Conservation (phyloP, 768 basidiomycete species). For the Albatrellus ellisii region DNA sequence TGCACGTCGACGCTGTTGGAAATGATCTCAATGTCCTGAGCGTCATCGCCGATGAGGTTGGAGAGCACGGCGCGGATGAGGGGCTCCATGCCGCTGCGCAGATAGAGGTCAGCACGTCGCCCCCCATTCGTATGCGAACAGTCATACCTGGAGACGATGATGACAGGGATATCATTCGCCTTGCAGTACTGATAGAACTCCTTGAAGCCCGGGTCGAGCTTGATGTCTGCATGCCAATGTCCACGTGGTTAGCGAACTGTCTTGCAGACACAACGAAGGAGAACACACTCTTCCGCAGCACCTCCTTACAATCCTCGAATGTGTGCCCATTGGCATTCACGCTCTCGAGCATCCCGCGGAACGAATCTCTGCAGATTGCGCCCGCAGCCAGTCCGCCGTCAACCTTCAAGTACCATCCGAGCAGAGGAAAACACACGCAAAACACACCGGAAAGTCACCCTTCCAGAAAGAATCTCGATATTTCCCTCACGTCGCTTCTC, state of each 20-base stretch:
- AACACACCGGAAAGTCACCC: slow-evolving; percentile 52
- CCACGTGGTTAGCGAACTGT: slow-evolving; percentile 7
- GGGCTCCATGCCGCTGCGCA: slow-evolving; percentile 77
- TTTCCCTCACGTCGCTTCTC: slow-evolving; percentile 65
- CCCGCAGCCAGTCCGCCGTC: neutral
- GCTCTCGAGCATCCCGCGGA: slow-evolving; percentile 76
- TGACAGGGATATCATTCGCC: slow-evolving; percentile 65
- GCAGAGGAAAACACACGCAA: neutral
- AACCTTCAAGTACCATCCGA: neutral
- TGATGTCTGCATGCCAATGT: slow-evolving; percentile 74
- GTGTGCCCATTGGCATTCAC: slow-evolving; percentile 61
- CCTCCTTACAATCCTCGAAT: slow-evolving; percentile 77
- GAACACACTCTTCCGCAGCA: slow-evolving; percentile 54
- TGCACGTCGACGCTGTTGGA: slow-evolving; percentile 76
- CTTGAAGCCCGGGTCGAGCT: slow-evolving; percentile 80
- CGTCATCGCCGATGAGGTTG: slow-evolving; percentile 62
- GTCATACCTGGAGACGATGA: slow-evolving; percentile 80
- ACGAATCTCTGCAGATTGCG: slow-evolving; percentile 53
- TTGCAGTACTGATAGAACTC: slow-evolving; percentile 82
- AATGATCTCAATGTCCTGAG: slow-evolving; percentile 76
- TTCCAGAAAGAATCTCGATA: slow-evolving; percentile 53
- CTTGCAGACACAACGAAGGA: neutral
- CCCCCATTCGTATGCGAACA: neutral
- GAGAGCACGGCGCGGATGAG: slow-evolving; percentile 86
- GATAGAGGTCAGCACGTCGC: neutral